Evolutionary conservation across 345 rosid species (phyloP), one percentile per base, ranked within the genome.

Genomic region (Passiflora organensis): DNA sequence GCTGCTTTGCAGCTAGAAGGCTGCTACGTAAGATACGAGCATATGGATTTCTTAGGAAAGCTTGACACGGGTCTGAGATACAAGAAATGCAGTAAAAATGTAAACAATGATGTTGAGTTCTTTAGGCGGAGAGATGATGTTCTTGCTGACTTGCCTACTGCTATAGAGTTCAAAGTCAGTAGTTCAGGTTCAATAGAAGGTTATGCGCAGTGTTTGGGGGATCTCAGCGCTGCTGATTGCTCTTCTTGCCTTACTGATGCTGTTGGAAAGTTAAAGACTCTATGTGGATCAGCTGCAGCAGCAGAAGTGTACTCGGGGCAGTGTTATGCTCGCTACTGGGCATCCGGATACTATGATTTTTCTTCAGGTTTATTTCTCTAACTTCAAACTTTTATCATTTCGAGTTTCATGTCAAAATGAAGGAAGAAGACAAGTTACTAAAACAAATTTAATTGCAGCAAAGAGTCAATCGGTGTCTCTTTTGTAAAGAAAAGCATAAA

Each of bases 271-370:
- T 39, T 83, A 59, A 91, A 83, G 80, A 80, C 51, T 50, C 60
- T 80, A 20, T 87, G 95, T 36, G 98, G 95, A 46, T 80, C 95
- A 0, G 90, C 98, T 16, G 87, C 82, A 0, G 89, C 98, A 0
- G 93, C 83, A 2, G 95, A 84, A 43, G 88, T 87, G 47, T 91
- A 69, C 79, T 73, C 82, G 65, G 88, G 76, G 21, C 91, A 88
- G 75, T 91, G 98, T 43, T 87, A 79, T 61, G 93, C 86, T 46
- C 80, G 80, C 6, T 91, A 88, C 69, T 91, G 96, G 96, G 89
- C 86, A 1, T 82, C 91, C 13, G 97, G 94, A 59, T 81, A 82
- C 71, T 85, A 81, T 32, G 83, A 82, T 64, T 65, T 64, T 64
- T 53, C 83, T 22, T 56, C 95, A 74, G 93, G 98, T 88, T 42